Percentiles rank a stretch among this genome's conserved stretches.
phyloP scores from a whole-genome alignment of 2,329 filamentous ascomycete genomes.

The Botryotinia narcissicola region DNA sequence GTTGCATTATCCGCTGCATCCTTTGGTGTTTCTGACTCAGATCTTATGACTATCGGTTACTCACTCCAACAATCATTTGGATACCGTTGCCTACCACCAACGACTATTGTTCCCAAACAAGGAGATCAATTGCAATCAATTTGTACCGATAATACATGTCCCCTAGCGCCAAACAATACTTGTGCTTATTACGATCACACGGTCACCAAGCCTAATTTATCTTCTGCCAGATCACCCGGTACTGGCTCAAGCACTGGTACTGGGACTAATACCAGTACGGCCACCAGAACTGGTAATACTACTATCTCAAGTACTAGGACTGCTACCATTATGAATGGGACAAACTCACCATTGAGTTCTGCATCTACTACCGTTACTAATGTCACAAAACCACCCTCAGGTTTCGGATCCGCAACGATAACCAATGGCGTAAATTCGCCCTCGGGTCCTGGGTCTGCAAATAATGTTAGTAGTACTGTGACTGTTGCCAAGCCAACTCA shows the following conservation, averaged over 20 bases:
- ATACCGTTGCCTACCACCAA: constrained; percentile 49
- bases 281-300: background rate
- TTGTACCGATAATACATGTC: constrained; percentile 53
- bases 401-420: too few species aligned
- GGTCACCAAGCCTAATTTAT: constrained; percentile 19
- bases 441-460: background rate
- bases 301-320: too few species aligned
- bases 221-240: background rate
- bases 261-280: background rate
- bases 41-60: constrained; percentile 49
- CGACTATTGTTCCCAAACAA: constrained; percentile 46
- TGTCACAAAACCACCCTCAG: too few species aligned
- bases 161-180: constrained; percentile 45
- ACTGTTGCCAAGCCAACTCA: constrained; percentile 15
- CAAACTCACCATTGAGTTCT: too few species aligned
- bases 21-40: constrained; percentile 56
- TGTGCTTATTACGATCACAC: constrained; percentile 47
- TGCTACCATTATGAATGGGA: too few species aligned
- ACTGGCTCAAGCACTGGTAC: background rate
- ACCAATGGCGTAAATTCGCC: too few species aligned
- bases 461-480: background rate
- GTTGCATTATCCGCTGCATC: constrained; percentile 55
- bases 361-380: too few species aligned
- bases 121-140: constrained; percentile 53
- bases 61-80: constrained; percentile 52